These are phyloP conservation scores for Daedalea quercina DNA, from an alignment of 768 basidiomycete genomes.

Conservation along the genomic window DNA sequence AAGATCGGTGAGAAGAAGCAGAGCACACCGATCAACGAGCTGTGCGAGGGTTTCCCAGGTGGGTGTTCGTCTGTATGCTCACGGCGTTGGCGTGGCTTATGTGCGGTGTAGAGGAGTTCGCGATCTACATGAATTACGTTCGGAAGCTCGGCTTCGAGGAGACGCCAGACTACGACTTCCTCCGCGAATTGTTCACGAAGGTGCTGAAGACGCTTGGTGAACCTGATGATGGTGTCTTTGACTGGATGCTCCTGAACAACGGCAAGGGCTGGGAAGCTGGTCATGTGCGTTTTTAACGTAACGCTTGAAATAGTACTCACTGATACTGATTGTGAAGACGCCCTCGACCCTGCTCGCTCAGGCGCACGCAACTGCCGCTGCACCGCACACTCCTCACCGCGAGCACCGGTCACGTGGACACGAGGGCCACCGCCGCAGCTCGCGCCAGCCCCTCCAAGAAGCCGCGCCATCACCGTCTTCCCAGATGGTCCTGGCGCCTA, in stretches of 20 bases:
- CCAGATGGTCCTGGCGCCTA: constrained; percentile 58
- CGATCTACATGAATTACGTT: constrained; percentile 99
- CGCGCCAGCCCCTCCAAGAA: constrained; percentile 48
- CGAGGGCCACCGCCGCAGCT: constrained; percentile 42
- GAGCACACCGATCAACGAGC: constrained; percentile 81
- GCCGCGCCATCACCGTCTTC: constrained; percentile 41
- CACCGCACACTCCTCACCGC: constrained; percentile 49
- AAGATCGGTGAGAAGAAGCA: constrained; percentile 99
- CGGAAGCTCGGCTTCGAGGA: constrained; percentile 98
- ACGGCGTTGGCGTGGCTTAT: neutral
- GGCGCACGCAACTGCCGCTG: constrained; percentile 49
- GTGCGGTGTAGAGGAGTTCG: constrained; percentile 75
- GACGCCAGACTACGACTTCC: constrained; percentile 95
- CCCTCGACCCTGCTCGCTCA: constrained; percentile 38
- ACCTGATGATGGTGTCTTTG: constrained; percentile 86
- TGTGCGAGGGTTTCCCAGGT: constrained; percentile 98
- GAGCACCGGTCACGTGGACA: constrained; percentile 45
- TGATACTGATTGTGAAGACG: constrained; percentile 25
- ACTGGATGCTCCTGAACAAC: constrained; percentile 93
- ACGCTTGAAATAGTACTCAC: neutral
- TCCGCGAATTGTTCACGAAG: constrained; percentile 90
- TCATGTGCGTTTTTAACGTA: constrained; percentile 47
- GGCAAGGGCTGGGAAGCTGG: constrained; percentile 96
- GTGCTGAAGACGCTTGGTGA: constrained; percentile 85
- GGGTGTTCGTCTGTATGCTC: constrained; percentile 19